Percentiles rank a stretch among this genome's conserved stretches.
Evolutionary conservation across 75 land plant species (phyloP).

Genomic region (Pinus tabuliformis): DNA sequence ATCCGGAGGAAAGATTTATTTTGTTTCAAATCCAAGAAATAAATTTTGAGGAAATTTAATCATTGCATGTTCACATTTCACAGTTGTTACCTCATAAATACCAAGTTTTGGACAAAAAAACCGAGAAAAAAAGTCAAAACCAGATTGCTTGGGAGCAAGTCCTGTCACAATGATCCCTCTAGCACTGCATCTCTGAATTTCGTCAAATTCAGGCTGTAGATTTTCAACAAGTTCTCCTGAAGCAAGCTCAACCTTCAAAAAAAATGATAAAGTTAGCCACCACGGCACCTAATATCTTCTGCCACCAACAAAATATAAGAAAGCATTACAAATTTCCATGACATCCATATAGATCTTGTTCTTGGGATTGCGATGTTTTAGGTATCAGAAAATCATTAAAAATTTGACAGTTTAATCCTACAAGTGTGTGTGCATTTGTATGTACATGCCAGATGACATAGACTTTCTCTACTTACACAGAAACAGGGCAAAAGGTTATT

Average conservation of each 20-base stretch:
- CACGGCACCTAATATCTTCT: not conserved
- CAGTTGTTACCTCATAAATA: conserved; percentile 58
- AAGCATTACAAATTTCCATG: not conserved
- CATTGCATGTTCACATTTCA: not conserved
- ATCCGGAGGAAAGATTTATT: not conserved
- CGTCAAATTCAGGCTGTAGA: conserved; percentile 52
- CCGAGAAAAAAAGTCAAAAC: conserved; percentile 67
- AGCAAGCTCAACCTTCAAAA: conserved; percentile 48
- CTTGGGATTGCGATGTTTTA: too few species aligned
- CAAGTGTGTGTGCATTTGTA: too few species aligned
- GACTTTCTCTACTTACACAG: too few species aligned
- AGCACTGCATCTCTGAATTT: conserved; percentile 30
- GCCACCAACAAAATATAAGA: not conserved
- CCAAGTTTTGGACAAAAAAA: conserved; percentile 76
- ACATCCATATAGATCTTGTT: too few species aligned
- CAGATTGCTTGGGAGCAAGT: conserved; percentile 43
- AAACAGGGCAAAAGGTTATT: too few species aligned
- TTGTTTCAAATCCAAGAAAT: not conserved
- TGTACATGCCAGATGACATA: too few species aligned
- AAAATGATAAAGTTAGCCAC: not conserved
- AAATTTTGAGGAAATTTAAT: not conserved
- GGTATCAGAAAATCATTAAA: too few species aligned
- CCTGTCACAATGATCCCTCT: conserved; percentile 68
- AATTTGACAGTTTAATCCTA: too few species aligned
- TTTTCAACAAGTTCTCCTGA: conserved; percentile 44